Evolutionary conservation across 2,329 filamentous ascomycete species (phyloP).

Genomic region (Phyllosticta citribraziliensis): DNA sequence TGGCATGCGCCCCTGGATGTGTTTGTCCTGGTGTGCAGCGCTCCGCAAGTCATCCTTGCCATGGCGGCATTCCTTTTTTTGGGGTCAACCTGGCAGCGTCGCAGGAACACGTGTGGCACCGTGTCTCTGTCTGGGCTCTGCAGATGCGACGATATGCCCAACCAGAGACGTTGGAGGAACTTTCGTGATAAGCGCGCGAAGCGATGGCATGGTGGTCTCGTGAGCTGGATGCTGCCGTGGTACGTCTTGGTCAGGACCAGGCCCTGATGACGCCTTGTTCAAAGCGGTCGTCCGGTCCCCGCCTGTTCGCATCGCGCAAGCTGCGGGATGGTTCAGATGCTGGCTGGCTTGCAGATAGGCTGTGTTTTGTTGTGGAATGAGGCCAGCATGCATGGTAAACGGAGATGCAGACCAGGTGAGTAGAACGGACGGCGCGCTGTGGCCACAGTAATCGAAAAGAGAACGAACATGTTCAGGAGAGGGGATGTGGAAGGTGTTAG

Average conservation of each 20-base stretch:
- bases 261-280: background rate
- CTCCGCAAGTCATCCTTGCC: background rate
- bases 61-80: background rate
- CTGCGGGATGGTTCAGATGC: background rate
- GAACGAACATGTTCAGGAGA: background rate
- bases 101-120: background rate
- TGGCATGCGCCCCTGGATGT: background rate
- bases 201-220: background rate
- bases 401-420: background rate
- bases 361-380: background rate
- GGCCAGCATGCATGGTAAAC: background rate
- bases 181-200: slow-evolving; percentile 6
- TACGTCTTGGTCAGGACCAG: background rate
- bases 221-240: slow-evolving; percentile 10
- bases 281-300: background rate
- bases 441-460: background rate
- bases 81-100: background rate
- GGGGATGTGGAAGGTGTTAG: background rate
- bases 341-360: background rate
- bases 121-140: background rate
- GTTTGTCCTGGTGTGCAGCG: background rate
- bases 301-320: background rate
- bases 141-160: background rate
- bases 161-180: background rate
- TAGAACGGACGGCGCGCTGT: background rate